Evolutionary conservation across 805 yeast species (phyloP).

Genomic region (Danielozyma ontarioensis): DNA sequence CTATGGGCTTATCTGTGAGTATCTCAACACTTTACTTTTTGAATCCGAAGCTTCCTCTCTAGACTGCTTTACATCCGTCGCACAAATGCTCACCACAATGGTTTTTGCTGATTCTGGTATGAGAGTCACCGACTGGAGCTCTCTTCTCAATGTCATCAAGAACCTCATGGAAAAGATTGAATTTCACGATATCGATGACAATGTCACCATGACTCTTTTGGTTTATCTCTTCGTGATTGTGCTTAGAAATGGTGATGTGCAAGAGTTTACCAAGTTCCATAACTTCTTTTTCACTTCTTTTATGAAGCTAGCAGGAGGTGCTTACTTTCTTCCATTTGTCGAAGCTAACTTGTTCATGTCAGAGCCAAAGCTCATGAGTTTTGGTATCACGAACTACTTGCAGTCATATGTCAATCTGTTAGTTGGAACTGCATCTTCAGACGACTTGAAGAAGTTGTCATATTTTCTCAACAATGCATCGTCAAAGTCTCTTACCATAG

Average conservation of each 20-base stretch:
- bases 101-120: slow-evolving; percentile 68
- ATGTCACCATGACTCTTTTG: slow-evolving; percentile 4
- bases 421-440: slow-evolving; percentile 13
- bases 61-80: slow-evolving; percentile 11
- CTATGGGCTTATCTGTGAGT: slow-evolving; percentile 27
- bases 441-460: slow-evolving; percentile 23
- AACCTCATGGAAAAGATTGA: slow-evolving; percentile 15
- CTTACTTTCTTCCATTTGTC: slow-evolving; percentile 41
- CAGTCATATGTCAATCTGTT: slow-evolving; percentile 42
- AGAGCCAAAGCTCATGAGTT: slow-evolving; percentile 40
- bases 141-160: slow-evolving; percentile 15
- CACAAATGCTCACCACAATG: slow-evolving; percentile 43
- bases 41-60: too few species aligned
- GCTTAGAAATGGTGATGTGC: slow-evolving; percentile 51
- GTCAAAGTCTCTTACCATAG: too few species aligned
- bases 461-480: too few species aligned
- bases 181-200: slow-evolving; percentile 3
- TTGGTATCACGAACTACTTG: slow-evolving; percentile 38
- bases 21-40: slow-evolving; percentile 7
- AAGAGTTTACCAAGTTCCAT: slow-evolving; percentile 44
- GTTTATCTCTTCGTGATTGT: slow-evolving; percentile 43
- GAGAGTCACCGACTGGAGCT: slow-evolving; percentile 52
- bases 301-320: slow-evolving; percentile 24
- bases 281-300: slow-evolving; percentile 38
- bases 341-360: slow-evolving; percentile 40